phyloP scores from a whole-genome alignment of 768 basidiomycete genomes.

The Russula virescens region DNA sequence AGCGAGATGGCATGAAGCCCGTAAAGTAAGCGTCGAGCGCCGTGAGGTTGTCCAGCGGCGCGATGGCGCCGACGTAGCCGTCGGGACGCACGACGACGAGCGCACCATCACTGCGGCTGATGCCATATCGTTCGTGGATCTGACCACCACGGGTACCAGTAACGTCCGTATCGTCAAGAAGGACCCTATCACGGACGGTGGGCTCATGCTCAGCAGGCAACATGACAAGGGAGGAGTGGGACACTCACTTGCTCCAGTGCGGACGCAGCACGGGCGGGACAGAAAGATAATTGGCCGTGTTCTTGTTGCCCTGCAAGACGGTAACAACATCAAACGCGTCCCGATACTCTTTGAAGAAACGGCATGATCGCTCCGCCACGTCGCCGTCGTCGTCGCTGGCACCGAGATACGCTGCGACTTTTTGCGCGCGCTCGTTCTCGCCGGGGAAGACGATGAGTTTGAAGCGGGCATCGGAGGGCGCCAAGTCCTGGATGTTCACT shows the following conservation, averaged over 20 bases:
- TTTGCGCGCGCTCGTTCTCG: conserved; percentile 23
- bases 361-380: too few relatives aligned
- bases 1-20: conserved; percentile 34
- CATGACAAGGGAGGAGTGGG: too few relatives aligned
- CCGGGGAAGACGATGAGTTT: conserved; percentile 43
- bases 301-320: conserved; percentile 32
- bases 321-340: conserved; percentile 32
- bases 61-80: conserved; percentile 57
- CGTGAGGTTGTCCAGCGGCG: conserved; percentile 40
- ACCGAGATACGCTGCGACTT: conserved; percentile 30
- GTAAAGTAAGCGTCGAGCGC: conserved; percentile 44
- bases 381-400: neutral
- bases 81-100: conserved; percentile 57
- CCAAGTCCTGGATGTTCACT: conserved; percentile 45
- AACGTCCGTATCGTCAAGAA: conserved; percentile 51
- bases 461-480: conserved; percentile 44
- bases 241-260: conserved; percentile 41
- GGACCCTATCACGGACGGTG: conserved; percentile 37
- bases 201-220: neutral
- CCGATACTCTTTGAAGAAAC: conserved; percentile 27
- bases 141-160: conserved; percentile 43
- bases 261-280: conserved; percentile 33
- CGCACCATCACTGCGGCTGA: conserved; percentile 39
- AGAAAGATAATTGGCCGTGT: conserved; percentile 30
- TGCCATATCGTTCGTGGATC: conserved; percentile 53